phyloP scores from a whole-genome alignment of 495 filamentous ascomycete species.

The Glarea lozoyensis region DNA sequence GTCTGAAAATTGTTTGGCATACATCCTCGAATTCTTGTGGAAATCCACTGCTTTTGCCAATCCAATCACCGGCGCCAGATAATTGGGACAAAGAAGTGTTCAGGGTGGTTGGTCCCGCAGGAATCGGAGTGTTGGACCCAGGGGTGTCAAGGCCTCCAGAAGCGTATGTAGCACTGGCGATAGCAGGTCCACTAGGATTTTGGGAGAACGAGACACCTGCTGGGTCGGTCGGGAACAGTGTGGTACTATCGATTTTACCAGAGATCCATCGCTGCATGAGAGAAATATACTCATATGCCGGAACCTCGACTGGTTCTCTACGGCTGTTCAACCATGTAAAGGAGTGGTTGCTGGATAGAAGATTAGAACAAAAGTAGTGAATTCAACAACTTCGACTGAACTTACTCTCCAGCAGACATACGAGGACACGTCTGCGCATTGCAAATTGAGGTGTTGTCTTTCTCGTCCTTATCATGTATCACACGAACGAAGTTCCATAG shows the following conservation, averaged over 20 bases:
- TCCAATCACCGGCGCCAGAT: conserved; percentile 54
- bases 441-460: conserved; percentile 67
- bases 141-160: conserved; percentile 52
- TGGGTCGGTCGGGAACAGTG: conserved; percentile 75
- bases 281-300: conserved; percentile 79
- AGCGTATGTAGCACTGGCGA: conserved; percentile 42
- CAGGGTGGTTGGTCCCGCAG: conserved; percentile 37
- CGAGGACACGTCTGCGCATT: conserved; percentile 74
- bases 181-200: conserved; percentile 35
- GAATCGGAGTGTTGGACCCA: conserved; percentile 40
- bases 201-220: conserved; percentile 47
- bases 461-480: conserved; percentile 68
- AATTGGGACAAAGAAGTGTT: conserved; percentile 37
- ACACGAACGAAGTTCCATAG: conserved; percentile 77
- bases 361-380: too few species aligned
- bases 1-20: conserved; percentile 83
- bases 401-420: conserved; percentile 87
- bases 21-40: conserved; percentile 78
- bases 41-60: conserved; percentile 83
- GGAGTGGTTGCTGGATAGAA: conserved; percentile 56
- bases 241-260: conserved; percentile 78
- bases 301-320: conserved; percentile 56
- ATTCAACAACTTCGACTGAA: too few species aligned
- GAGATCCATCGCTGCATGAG: conserved; percentile 91
- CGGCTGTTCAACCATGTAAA: conserved; percentile 82